Conservation (phyloP, 495 filamentous ascomycete species). For the Hypoxylon fuscum region DNA sequence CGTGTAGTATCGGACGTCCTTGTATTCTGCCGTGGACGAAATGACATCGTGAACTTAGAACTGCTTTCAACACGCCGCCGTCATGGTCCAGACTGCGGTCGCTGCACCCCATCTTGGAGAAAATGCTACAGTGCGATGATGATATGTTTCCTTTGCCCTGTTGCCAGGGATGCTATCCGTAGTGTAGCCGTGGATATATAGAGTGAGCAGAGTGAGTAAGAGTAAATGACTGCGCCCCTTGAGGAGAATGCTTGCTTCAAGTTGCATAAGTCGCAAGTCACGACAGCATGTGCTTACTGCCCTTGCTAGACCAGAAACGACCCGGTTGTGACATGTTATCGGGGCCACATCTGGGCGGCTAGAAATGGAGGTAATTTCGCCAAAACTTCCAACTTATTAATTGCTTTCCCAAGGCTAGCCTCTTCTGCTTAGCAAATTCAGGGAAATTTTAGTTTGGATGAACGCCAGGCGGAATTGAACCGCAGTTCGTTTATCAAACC, state of each 20-base stretch:
- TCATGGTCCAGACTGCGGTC: constrained; percentile 42
- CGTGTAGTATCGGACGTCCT: constrained; percentile 29
- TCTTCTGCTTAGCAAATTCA: neutral
- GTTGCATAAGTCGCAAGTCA: constrained; percentile 19
- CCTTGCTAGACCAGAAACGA: constrained; percentile 11
- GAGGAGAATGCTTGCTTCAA: constrained; percentile 12
- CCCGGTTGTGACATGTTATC: constrained; percentile 3
- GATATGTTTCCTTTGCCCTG: constrained; percentile 12
- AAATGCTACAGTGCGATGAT: constrained; percentile 27
- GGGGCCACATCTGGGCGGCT: constrained; percentile 5
- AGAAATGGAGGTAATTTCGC: neutral
- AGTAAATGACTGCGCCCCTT: constrained; percentile 14
- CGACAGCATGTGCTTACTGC: constrained; percentile 30
- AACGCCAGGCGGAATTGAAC: constrained; percentile 17
- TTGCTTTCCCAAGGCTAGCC: constrained; percentile 3
- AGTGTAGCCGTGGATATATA: constrained; percentile 2
- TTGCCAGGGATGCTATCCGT: constrained; percentile 14
- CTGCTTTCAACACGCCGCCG: constrained; percentile 27
- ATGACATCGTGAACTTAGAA: constrained; percentile 35
- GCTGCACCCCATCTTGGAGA: constrained; percentile 36
- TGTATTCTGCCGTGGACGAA: constrained; percentile 23
- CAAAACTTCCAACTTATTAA: constrained; percentile 4
- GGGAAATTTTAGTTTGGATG: constrained; percentile 8
- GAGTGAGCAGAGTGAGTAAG: neutral
- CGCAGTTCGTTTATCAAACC: constrained; percentile 14